phyloP scores from a whole-genome alignment of 2,329 filamentous ascomycete species.

The Aspergillus sergii region DNA sequence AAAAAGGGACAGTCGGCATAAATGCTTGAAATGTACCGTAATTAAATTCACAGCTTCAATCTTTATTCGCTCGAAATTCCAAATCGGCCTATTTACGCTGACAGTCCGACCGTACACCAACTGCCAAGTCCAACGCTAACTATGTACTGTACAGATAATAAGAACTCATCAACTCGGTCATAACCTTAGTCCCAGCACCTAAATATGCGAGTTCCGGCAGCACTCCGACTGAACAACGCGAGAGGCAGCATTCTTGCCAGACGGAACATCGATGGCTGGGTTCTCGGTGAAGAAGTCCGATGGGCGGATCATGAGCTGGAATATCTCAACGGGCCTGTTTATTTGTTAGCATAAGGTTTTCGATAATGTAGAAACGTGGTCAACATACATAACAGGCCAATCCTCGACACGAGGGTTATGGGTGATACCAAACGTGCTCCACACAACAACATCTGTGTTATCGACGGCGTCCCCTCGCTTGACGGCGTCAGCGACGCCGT shows the following conservation, averaged over 20 bases:
- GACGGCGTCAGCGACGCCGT: constrained; percentile 37
- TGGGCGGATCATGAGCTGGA: constrained; percentile 49
- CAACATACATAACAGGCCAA: constrained; percentile 47
- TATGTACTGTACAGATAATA: constrained; percentile 1
- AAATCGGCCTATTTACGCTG: background rate
- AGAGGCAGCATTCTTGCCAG: constrained; percentile 38
- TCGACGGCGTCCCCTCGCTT: constrained; percentile 36
- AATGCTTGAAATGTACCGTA: background rate
- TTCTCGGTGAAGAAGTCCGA: constrained; percentile 58
- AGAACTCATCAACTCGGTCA: background rate
- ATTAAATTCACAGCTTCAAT: background rate
- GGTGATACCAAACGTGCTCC: constrained; percentile 49
- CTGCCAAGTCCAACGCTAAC: background rate
- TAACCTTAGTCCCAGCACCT: background rate
- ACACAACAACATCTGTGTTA: constrained; percentile 48
- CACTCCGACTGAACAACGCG: constrained; percentile 34
- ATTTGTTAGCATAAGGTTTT: constrained; percentile 9
- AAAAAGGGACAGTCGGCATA: too few relatives aligned
- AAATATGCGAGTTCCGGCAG: constrained; percentile 36
- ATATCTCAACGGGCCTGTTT: constrained; percentile 39
- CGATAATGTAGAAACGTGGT: background rate
- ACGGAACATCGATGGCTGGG: constrained; percentile 57
- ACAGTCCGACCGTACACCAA: background rate
- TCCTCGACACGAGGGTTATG: constrained; percentile 49
- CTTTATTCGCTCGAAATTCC: background rate